These are phyloP conservation scores for Naganishia sp. DNA, from an alignment of 1,284 basidiomycete genomes.

Conservation along the genomic window DNA sequence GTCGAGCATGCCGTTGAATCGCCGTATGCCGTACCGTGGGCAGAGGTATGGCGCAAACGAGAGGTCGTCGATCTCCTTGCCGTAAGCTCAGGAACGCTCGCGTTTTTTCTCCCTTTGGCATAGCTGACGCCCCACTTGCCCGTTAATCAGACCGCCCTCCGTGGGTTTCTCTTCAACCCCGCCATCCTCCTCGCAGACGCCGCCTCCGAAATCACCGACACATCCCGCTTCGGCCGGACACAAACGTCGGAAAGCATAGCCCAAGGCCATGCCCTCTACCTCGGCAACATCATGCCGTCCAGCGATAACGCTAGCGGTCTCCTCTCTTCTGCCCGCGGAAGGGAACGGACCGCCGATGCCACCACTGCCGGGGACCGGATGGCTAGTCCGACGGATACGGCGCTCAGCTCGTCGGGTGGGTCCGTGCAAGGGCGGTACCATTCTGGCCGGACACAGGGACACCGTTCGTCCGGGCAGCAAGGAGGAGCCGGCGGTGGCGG, in stretches of 20 bases:
- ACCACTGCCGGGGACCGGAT: not conserved
- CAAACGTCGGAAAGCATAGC: slow-evolving; percentile 1
- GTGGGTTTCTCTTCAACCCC: slow-evolving; percentile 32
- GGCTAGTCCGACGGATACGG: slow-evolving; percentile 16
- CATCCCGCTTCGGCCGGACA: slow-evolving; percentile 2
- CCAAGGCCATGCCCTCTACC: slow-evolving; percentile 14
- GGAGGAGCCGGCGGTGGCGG: not conserved
- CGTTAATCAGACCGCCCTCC: slow-evolving; percentile 14
- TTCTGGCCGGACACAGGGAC: too few relatives aligned
- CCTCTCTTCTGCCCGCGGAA: not conserved
- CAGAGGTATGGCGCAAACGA: slow-evolving; percentile 28
- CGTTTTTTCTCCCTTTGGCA: not conserved
- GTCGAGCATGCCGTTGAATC: slow-evolving; percentile 6
- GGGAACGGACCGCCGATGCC: not conserved
- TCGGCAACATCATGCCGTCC: slow-evolving; percentile 17
- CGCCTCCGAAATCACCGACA: slow-evolving; percentile 8
- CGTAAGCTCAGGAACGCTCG: slow-evolving; percentile 9
- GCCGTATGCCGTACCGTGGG: slow-evolving; percentile 22
- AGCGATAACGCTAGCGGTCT: not conserved
- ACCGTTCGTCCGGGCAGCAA: not conserved
- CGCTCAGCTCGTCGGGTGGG: slow-evolving; percentile 11
- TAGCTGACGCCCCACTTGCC: too few relatives aligned
- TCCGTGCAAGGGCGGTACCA: slow-evolving; percentile 19
- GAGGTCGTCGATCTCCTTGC: slow-evolving; percentile 12
- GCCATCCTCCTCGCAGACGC: slow-evolving; percentile 13